A percentile compares a stretch with the other conserved stretches of the same genome.
phyloP scores from a whole-genome alignment of 1,139 yeast species.

The Lodderomyces oxycetoniae region DNA sequence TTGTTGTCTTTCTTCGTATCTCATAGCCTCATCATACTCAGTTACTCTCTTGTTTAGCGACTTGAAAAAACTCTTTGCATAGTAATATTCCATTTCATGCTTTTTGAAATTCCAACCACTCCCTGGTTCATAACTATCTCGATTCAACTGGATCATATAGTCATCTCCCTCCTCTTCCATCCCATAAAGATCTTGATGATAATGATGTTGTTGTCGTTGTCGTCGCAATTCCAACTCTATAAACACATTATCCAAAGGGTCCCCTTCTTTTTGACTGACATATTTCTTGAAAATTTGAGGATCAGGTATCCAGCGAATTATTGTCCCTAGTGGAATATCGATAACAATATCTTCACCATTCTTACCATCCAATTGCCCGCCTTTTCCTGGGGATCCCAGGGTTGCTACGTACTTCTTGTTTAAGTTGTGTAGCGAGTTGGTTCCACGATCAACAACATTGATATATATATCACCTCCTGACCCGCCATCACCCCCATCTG shows the following conservation, averaged over 20 bases:
- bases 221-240: constrained; percentile 28
- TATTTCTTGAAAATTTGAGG: constrained; percentile 45
- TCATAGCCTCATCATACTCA: constrained; percentile 57
- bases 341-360: constrained; percentile 74
- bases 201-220: constrained; percentile 15
- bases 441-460: constrained; percentile 62
- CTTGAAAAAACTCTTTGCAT: constrained; percentile 58
- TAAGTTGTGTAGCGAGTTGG: constrained; percentile 67
- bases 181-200: background rate
- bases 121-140: constrained; percentile 57
- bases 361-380: constrained; percentile 78
- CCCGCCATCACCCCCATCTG: constrained; percentile 99
- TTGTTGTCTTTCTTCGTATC: constrained; percentile 51
- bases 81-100: constrained; percentile 64
- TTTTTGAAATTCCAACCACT: constrained; percentile 87
- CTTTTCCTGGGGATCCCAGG: constrained; percentile 67
- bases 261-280: constrained; percentile 26
- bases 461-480: constrained; percentile 83
- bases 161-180: constrained; percentile 4
- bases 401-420: constrained; percentile 65
- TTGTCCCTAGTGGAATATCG: constrained; percentile 89
- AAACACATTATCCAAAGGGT: constrained; percentile 24
- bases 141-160: constrained; percentile 48
- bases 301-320: constrained; percentile 80
- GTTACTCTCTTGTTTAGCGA: constrained; percentile 59